Base-by-base conservation (phyloP, 1,284 basidiomycete species). In the Sparassis latifolia region DNA sequence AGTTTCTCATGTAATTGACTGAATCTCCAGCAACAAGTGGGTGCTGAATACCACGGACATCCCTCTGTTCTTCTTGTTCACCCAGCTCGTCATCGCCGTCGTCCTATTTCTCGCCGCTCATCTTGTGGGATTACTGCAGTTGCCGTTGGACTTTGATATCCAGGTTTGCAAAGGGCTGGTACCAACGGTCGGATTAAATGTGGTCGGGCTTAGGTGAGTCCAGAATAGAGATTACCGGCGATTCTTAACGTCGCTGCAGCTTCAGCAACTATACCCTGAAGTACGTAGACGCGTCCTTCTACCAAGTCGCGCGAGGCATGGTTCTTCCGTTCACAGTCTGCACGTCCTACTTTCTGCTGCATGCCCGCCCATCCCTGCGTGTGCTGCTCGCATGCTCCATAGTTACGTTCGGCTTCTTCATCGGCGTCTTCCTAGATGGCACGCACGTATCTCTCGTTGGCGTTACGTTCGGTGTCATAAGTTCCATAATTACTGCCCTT, bases 221-320 rank as follows among this genome's bases (percentile, higher is more conserved):
- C 9, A 3, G 44, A 20, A 20, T 20, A 20, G 41, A 30, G 32
- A 38, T 5, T 5, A 28, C 10, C 37, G 20, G 20, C 20, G 20
- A 20, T 20, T 20, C 20, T 20, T 30, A 45, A 9, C 39, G 42
- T 10, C 10, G 33, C 35, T 33, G 39, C 63, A 92, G 87, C 59
- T 89, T 90, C 67, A 91, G 89, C 70, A 95, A 93, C 65, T 92
- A 87, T 63, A 93, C 90, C 49, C 77, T 94, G 45, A 89, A 92
- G 80, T 90, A 86, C 61, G 92, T 94, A 60, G 92, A 94, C 54
- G 89, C 91, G 4, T 93, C 92, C 0, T 93, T 93, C 69, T 94
- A 94, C 65, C 90, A 91, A 70, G 84, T 93, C 53, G 90, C 90
- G 1, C 84, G 89, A n/a, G 90, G 89, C 12, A 76, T 93, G 55